Conservation (phyloP, 1,284 basidiomycete genomes). For the Earliella scabrosa region DNA sequence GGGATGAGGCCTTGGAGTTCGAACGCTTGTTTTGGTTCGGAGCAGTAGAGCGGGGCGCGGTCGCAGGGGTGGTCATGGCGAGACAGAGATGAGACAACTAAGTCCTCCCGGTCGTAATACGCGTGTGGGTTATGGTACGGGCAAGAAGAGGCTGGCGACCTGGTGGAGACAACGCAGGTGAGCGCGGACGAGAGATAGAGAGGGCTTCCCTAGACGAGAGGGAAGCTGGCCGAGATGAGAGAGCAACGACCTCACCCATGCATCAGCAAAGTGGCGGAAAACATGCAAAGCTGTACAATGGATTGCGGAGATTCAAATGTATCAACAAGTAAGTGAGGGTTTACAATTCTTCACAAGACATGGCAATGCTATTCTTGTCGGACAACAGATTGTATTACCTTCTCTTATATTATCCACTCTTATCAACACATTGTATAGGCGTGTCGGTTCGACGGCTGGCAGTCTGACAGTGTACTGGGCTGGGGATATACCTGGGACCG, state of each 20-base stretch:
- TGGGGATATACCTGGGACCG: too few relatives aligned
- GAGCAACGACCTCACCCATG: slow-evolving; percentile 24
- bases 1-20: slow-evolving; percentile 63
- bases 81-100: slow-evolving; percentile 31
- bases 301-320: too few relatives aligned
- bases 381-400: too few relatives aligned
- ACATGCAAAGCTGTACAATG: too few relatives aligned
- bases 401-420: too few relatives aligned
- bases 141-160: neutral
- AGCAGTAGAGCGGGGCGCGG: slow-evolving; percentile 31
- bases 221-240: slow-evolving; percentile 28
- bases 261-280: too few relatives aligned
- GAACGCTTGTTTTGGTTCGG: slow-evolving; percentile 50
- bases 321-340: too few relatives aligned
- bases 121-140: slow-evolving; percentile 4
- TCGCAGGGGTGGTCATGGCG: slow-evolving; percentile 36
- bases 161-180: neutral
- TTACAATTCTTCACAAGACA: too few relatives aligned
- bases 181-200: slow-evolving; percentile 4
- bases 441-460: too few relatives aligned
- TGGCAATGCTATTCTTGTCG: too few relatives aligned
- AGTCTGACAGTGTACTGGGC: too few relatives aligned
- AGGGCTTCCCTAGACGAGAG: slow-evolving; percentile 31
- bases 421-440: too few relatives aligned
- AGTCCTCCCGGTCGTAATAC: slow-evolving; percentile 31